Evolutionary conservation across 148 eudicot genomes (phyloP).

Genomic region (Heliamphora exappendiculata): DNA sequence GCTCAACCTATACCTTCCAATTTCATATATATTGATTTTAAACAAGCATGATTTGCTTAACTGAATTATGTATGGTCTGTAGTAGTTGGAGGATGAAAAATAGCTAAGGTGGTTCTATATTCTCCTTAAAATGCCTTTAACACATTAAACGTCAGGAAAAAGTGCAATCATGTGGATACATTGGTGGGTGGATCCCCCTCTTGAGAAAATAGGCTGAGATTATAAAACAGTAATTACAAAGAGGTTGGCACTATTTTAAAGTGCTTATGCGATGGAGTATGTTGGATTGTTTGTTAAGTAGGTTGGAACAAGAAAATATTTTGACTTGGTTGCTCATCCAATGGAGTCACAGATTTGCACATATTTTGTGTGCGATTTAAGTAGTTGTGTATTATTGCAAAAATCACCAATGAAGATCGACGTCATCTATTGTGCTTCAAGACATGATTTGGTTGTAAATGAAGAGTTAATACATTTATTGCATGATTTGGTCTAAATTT

Average conservation of each 20-base stretch:
- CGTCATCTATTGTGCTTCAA: not conserved
- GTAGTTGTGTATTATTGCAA: not conserved
- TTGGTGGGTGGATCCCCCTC: not conserved
- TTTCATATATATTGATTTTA: not conserved
- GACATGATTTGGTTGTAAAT: not conserved
- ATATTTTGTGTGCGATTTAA: not conserved
- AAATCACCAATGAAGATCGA: not conserved
- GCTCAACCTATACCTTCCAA: not conserved
- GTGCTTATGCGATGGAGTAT: not conserved
- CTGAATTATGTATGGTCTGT: not conserved
- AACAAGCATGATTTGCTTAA: not conserved
- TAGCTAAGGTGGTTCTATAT: not conserved
- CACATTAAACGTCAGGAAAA: not conserved
- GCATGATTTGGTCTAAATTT: not conserved
- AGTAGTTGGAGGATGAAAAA: not conserved
- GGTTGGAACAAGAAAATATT: not conserved
- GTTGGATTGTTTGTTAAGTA: not conserved
- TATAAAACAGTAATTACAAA: not conserved
- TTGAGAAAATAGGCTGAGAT: constrained; percentile 3
- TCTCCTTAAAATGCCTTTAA: not conserved
- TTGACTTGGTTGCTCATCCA: not conserved
- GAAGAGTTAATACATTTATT: not conserved
- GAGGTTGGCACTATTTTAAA: not conserved
- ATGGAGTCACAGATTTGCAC: constrained; percentile 2
- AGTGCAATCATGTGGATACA: not conserved